Evolutionary conservation across 2,329 filamentous ascomycete species (phyloP), one percentile per base, ranked within the genome.

Genomic region (Colletotrichum karsti): DNA sequence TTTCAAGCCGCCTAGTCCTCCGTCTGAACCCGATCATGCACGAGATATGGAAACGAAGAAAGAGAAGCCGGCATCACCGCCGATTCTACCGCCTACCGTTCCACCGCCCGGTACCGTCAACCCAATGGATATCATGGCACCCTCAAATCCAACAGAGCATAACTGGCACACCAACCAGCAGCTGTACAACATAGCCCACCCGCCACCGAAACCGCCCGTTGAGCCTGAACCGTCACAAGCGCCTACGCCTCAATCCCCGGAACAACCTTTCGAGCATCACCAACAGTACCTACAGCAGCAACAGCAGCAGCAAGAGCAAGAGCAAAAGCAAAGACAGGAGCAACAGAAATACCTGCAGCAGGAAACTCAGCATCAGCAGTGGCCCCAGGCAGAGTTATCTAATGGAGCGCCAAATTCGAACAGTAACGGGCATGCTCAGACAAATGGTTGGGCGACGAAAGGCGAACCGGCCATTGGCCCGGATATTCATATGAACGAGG

Each of bases 71-170:
- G 62, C 62, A n/a, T 68, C 57, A 22, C 69, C 67, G 6, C 63
- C 58, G 7, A 37, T 54, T 75, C 75, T 20, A 75, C 78, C 48
- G 74, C 79, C 12, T 60, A 64, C 5, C 71, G 78, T 53, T 77
- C 83, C 37, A 10, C 78, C 80, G 2, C 81, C 82, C 3, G 83
- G 83, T 35, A 87, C 84, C 4, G 84, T 85, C 9, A 87, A 87
- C 42, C 85, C 85, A 1, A 86, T 86, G 81, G 83, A 86, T 54
- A 82, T 87, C 30, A 87, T 86, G 85, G 82, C 80, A 5, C 79
- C 80, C 0, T 79, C 77, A 12, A 81, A 77, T 41, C 71, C 73
- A 8, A 73, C 75, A 28, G 80, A 81, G 67, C 77, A 73, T 28
- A 74, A 73, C 26, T 77, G 74, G 63, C 75, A 74, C 68, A 71